Base-by-base conservation (phyloP, 441 rosid genomes). In the Hura crepitans region DNA sequence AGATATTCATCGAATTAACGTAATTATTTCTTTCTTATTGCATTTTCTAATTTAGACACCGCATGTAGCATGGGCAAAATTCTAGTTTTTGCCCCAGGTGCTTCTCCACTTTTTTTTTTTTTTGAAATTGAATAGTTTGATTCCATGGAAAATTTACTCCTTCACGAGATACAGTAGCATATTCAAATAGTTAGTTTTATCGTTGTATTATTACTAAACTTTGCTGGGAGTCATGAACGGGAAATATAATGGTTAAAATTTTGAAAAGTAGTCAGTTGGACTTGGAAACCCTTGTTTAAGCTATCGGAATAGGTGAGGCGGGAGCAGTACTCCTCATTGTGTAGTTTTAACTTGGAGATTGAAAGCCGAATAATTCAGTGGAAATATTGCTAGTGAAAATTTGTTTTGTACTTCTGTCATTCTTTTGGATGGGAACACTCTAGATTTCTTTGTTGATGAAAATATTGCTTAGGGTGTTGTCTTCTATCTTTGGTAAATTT, bases 1-100 rank as follows among this genome's bases (percentile, higher is more conserved):
- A 10, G 97, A 95, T 75, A 43, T 92, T 74, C 99, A 95, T 82
- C 96, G 97, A 58, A 84, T 95, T 58, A 95, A 92, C 73, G 99
- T 92, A 90, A 76, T 64, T 8, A 5, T 31, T 35, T 27, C 23
- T 10, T 11, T 8, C 28, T 25, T 33, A 17, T 42, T 56, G 60
- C 60, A 5, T 22, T 43, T 30, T 27, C 31, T 6, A 7, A 14
- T 25, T 30, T 65, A 31, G 58, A 31, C 27, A 28, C n/a, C 25
- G 12, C 4, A 27, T 28, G 23, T 25, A 46, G 30, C 5, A 27
- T 49, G 7, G 12, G 39, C 39, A 31, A 30, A 28, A 14, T 57
- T 33, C 43, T 10, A 33, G 42, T 31, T 13, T 20, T 18, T n/a
- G 1, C 15, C n/a, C 47, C 39, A 18, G 30, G 25, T 65, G 56